phyloP scores from a whole-genome alignment of 2,329 filamentous ascomycete species.

The Paracoccidioides lutzii region DNA sequence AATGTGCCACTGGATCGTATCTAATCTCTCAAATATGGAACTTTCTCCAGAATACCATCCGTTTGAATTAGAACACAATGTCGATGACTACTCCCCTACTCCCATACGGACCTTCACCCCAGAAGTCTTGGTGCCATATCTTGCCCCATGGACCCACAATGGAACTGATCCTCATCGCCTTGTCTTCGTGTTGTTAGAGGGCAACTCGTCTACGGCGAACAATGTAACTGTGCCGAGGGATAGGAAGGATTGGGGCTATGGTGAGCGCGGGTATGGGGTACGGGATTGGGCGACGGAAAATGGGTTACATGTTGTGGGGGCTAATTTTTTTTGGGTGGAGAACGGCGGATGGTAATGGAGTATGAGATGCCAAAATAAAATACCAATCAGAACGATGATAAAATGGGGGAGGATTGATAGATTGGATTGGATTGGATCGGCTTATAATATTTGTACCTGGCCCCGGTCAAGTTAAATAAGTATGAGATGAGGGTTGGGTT shows the following conservation, averaged over 20 bases:
- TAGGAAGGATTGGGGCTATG: slow-evolving; percentile 45
- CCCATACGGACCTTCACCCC: neutral
- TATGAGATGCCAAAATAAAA: no score
- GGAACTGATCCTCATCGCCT: slow-evolving; percentile 47
- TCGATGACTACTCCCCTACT: slow-evolving; percentile 3
- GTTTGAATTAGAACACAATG: no score
- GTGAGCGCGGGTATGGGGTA: slow-evolving; percentile 31
- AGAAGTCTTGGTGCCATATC: slow-evolving; percentile 26
- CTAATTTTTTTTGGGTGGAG: slow-evolving; percentile 19
- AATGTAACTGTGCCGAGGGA: slow-evolving; percentile 34
- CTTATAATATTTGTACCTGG: no score
- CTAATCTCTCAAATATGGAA: slow-evolving; percentile 11
- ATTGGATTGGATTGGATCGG: no score
- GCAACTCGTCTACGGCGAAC: slow-evolving; percentile 21
- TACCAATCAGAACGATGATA: no score
- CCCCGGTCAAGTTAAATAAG: no score
- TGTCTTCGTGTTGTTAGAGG: slow-evolving; percentile 41
- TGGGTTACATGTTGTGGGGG: slow-evolving; percentile 18
- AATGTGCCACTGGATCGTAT: slow-evolving; percentile 43
- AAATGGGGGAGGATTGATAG: no score
- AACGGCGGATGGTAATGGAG: slow-evolving; percentile 4
- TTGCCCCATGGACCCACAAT: slow-evolving; percentile 41
- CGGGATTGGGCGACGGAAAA: slow-evolving; percentile 20
- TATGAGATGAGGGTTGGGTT: no score
- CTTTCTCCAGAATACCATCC: neutral